These are phyloP conservation scores for Ophiostoma tasmaniense DNA, from an alignment of 2,329 filamentous ascomycete species.

Conservation along the genomic window DNA sequence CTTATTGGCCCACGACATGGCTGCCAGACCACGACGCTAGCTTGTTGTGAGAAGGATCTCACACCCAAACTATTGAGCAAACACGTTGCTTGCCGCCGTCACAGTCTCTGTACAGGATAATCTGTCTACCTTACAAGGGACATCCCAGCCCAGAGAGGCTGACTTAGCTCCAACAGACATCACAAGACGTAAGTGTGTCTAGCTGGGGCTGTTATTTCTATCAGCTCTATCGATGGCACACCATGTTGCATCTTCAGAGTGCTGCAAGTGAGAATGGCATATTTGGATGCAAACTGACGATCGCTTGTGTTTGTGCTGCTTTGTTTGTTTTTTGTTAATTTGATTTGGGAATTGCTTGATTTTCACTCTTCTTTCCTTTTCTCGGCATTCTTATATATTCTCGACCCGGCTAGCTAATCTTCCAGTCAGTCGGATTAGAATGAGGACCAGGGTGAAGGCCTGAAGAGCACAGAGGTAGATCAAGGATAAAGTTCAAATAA, in stretches of 20 bases:
- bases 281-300: background rate
- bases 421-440: conserved; percentile 12
- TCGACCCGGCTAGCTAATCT: conserved; percentile 8
- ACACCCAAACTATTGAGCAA: background rate
- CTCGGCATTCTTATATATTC: background rate
- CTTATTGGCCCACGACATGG: conserved; percentile 11
- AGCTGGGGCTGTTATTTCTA: background rate
- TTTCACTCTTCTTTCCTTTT: background rate
- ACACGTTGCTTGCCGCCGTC: conserved; percentile 16
- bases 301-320: background rate
- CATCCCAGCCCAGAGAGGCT: background rate
- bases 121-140: background rate
- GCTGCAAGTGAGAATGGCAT: background rate
- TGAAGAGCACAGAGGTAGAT: background rate
- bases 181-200: background rate
- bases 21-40: conserved; percentile 11
- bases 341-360: background rate
- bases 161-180: background rate
- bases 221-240: background rate
- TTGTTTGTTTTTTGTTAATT: background rate
- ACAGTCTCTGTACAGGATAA: background rate
- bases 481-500: background rate
- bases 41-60: conserved; percentile 2
- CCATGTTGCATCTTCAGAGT: background rate
- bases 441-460: background rate